A percentile compares a stretch with the other conserved stretches of the same genome.
Conservation (phyloP, 2,329 filamentous ascomycete species). For the Aspergillus ustus region DNA sequence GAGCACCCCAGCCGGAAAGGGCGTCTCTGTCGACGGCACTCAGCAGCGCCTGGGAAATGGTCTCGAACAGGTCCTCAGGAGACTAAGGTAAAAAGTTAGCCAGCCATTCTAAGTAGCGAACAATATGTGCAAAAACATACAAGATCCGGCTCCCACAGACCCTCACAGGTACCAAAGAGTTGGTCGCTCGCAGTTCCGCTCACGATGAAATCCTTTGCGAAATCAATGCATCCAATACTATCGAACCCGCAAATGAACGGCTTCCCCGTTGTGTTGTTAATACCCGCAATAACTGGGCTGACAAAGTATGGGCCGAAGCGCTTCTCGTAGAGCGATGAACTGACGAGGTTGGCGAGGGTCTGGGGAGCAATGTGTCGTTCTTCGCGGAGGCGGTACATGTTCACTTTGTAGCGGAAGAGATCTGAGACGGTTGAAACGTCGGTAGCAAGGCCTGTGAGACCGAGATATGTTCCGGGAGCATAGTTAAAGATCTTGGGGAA, state of each 20-base stretch:
- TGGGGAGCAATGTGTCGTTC: constrained; percentile 93
- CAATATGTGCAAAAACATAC: constrained; percentile 57
- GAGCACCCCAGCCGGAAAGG: constrained; percentile 94
- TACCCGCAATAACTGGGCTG: constrained; percentile 88
- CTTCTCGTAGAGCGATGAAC: constrained; percentile 87
- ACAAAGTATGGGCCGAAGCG: constrained; percentile 98
- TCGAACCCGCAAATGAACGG: constrained; percentile 99
- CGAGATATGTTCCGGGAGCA: constrained; percentile 86
- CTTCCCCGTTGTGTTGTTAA: constrained; percentile 91
- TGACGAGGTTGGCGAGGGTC: constrained; percentile 96
- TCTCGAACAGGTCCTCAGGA: constrained; percentile 96
- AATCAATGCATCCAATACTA: constrained; percentile 98
- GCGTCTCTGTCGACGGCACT: constrained; percentile 97
- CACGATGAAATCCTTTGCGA: constrained; percentile 99
- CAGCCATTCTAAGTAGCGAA: not conserved
- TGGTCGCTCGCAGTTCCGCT: constrained; percentile 95
- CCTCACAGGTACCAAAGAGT: constrained; percentile 98
- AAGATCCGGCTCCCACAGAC: constrained; percentile 95
- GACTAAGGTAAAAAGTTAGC: constrained; percentile 39
- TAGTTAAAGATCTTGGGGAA: constrained; percentile 99
- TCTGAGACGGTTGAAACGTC: constrained; percentile 94
- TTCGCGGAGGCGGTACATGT: constrained; percentile 99
- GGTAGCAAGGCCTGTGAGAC: constrained; percentile 93
- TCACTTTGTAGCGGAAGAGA: constrained; percentile 99
- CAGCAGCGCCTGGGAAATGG: constrained; percentile 91